These are phyloP conservation scores for Gliomastix tumulicola DNA, from an alignment of 2,329 filamentous ascomycete species.

Conservation along the genomic window DNA sequence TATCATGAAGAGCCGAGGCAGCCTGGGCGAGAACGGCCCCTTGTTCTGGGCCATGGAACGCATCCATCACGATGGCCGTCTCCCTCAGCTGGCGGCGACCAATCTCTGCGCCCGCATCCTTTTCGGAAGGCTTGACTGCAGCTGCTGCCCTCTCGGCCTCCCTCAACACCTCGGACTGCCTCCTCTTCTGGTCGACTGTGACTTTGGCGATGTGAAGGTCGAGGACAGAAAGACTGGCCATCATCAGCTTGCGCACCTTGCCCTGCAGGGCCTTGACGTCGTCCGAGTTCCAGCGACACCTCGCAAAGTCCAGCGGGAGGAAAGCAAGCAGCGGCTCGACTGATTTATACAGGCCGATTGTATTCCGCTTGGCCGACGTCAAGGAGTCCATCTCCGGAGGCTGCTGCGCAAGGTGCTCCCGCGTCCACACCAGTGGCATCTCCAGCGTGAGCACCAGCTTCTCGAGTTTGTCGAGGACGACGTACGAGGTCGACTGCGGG, in stretches of 20 bases:
- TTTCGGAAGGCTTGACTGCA: not conserved
- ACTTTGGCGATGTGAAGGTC: slow-evolving; percentile 32
- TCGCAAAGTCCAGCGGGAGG: slow-evolving; percentile 36
- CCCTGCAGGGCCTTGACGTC: slow-evolving; percentile 29
- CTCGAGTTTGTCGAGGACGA: slow-evolving; percentile 25
- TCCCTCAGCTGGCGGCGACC: slow-evolving; percentile 19
- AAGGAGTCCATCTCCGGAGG: slow-evolving; percentile 17
- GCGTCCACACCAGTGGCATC: slow-evolving; percentile 20
- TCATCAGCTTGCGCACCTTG: slow-evolving; percentile 24
- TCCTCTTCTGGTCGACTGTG: slow-evolving; percentile 10
- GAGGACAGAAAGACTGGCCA: slow-evolving; percentile 24
- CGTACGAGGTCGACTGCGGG: slow-evolving; percentile 39
- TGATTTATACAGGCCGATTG: slow-evolving; percentile 26
- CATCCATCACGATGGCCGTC: slow-evolving; percentile 22
- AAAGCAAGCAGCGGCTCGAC: slow-evolving; percentile 32
- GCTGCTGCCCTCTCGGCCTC: not conserved
- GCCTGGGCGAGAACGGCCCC: slow-evolving; percentile 21
- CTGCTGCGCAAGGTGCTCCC: slow-evolving; percentile 10
- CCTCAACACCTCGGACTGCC: slow-evolving; percentile 5
- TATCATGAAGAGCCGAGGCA: slow-evolving; percentile 19
- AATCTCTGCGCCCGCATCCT: not conserved
- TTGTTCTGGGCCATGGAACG: slow-evolving; percentile 27
- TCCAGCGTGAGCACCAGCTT: slow-evolving; percentile 21
- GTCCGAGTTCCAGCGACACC: slow-evolving; percentile 34
- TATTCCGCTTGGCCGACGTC: slow-evolving; percentile 13